phyloP scores from a whole-genome alignment of 2,329 filamentous ascomycete species.

The Coleophoma eucalyptorum region DNA sequence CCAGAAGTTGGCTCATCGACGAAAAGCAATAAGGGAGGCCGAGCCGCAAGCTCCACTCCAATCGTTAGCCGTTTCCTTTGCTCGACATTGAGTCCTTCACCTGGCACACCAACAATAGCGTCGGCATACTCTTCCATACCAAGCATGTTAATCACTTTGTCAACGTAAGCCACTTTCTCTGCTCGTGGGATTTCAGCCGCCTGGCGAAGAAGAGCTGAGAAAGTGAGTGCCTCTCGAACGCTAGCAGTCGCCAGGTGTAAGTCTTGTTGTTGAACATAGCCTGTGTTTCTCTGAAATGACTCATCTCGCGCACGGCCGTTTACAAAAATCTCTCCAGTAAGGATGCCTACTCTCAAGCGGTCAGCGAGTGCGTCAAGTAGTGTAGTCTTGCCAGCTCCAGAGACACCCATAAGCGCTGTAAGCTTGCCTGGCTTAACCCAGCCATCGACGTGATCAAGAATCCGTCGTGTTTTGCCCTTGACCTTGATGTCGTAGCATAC shows the following conservation, averaged over 20 bases:
- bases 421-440: slow-evolving; percentile 69
- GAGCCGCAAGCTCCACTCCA: slow-evolving; percentile 86
- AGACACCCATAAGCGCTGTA: slow-evolving; percentile 65
- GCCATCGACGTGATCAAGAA: slow-evolving; percentile 65
- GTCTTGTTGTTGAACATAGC: slow-evolving; percentile 90
- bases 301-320: slow-evolving; percentile 26
- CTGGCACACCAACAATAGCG: slow-evolving; percentile 84
- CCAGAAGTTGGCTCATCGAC: slow-evolving; percentile 90
- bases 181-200: slow-evolving; percentile 62
- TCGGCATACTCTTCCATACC: slow-evolving; percentile 90
- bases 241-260: slow-evolving; percentile 79
- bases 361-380: slow-evolving; percentile 75
- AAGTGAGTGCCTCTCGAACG: slow-evolving; percentile 80
- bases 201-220: slow-evolving; percentile 81
- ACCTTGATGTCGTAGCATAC: slow-evolving; percentile 72
- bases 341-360: slow-evolving; percentile 79
- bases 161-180: slow-evolving; percentile 86
- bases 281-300: slow-evolving; percentile 87
- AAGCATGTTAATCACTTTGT: slow-evolving; percentile 83
- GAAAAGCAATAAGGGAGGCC: slow-evolving; percentile 74
- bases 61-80: slow-evolving; percentile 78
- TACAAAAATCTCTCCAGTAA: slow-evolving; percentile 69
- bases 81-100: slow-evolving; percentile 76
- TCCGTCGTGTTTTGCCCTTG: slow-evolving; percentile 56
- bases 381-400: slow-evolving; percentile 80